phyloP scores from a whole-genome alignment of 768 basidiomycete species.

The Boletus vinaceobasis region DNA sequence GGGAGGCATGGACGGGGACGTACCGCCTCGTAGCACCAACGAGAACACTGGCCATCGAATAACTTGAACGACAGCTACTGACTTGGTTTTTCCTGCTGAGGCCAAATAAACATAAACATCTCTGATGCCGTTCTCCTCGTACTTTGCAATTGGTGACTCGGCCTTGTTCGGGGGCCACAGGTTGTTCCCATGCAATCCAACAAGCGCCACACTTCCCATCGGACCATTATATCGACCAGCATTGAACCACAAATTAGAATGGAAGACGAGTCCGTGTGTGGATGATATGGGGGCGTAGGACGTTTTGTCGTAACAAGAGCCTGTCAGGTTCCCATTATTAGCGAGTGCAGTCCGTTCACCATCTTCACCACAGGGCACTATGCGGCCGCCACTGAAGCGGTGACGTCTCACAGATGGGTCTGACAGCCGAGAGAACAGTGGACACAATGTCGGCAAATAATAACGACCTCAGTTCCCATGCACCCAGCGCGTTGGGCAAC shows the following conservation, averaged over 20 bases:
- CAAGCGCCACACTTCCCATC: background rate
- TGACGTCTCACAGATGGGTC: background rate
- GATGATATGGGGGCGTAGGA: background rate
- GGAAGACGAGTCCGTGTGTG: background rate
- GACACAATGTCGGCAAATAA: background rate
- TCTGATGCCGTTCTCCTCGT: too few relatives aligned
- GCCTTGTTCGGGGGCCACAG: too few relatives aligned
- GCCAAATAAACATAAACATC: conserved; percentile 14
- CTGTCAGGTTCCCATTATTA: background rate
- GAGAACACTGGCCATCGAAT: conserved; percentile 18
- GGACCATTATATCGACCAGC: background rate
- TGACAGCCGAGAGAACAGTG: background rate
- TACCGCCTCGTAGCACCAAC: conserved; percentile 11
- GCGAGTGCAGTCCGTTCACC: too few relatives aligned
- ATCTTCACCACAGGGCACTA: too few relatives aligned
- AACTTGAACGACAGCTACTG: background rate
- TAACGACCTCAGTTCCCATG: background rate
- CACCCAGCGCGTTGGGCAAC: background rate
- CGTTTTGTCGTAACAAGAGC: background rate
- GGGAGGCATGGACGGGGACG: background rate
- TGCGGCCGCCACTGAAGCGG: background rate
- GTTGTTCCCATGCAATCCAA: background rate
- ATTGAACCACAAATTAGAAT: background rate
- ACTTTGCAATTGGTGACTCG: too few relatives aligned
- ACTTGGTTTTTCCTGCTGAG: background rate